phyloP scores from a whole-genome alignment of 306 rosid genomes.

The Cucurbita maxima region DNA sequence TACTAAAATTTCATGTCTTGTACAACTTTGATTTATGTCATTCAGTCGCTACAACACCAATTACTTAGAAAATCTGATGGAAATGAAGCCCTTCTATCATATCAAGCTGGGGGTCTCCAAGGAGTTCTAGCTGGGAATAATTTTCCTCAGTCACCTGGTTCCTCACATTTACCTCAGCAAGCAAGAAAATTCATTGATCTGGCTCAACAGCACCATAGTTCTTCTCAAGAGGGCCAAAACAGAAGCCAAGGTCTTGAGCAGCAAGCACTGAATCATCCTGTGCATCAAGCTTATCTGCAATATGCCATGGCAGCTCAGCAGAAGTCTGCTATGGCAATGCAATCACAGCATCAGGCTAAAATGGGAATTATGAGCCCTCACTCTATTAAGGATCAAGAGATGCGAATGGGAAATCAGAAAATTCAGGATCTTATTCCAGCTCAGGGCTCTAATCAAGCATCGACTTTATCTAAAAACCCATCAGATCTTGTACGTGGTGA shows the following conservation, averaged over 20 bases:
- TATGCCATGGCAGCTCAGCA: constrained; percentile 68
- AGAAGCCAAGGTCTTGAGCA: constrained; percentile 70
- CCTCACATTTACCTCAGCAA: constrained; percentile 65
- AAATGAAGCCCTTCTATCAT: constrained; percentile 56
- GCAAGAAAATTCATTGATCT: constrained; percentile 53
- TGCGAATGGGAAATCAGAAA: constrained; percentile 57
- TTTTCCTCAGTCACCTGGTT: constrained; percentile 43
- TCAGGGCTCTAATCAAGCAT: constrained; percentile 49
- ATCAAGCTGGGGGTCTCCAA: constrained; percentile 59
- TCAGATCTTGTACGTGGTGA: constrained; percentile 62
- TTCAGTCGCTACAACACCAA: constrained; percentile 73
- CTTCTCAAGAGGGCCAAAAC: constrained; percentile 53
- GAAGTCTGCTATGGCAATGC: constrained; percentile 61
- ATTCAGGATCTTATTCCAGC: constrained; percentile 64
- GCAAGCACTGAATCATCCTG: constrained; percentile 54
- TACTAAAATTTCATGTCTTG: constrained; percentile 1
- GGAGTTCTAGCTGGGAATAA: constrained; percentile 46
- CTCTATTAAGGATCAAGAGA: constrained; percentile 64
- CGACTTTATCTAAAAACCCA: constrained; percentile 42
- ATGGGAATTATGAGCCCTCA: constrained; percentile 57
- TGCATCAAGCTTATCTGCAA: constrained; percentile 72
- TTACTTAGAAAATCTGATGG: constrained; percentile 79
- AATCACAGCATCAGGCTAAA: constrained; percentile 68
- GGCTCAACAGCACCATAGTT: constrained; percentile 56
- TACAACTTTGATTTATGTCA: not conserved